Evolutionary conservation across 192 early-diverging fungal genomes (phyloP).

Genomic region (Haplosporangium gracile): DNA sequence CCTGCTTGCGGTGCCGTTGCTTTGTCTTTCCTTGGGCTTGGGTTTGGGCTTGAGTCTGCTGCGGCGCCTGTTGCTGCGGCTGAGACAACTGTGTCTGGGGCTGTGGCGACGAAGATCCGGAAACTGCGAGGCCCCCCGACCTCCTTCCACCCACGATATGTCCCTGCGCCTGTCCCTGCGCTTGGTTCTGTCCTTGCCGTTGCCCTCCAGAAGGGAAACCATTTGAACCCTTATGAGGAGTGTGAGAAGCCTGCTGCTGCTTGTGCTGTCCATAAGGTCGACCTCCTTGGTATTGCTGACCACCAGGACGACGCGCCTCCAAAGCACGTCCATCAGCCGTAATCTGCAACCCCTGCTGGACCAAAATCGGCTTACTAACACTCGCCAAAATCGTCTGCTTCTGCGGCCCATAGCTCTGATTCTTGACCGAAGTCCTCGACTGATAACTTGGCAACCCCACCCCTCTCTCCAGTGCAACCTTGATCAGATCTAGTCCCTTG

Average conservation of each 20-base stretch:
- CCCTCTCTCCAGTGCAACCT: slow-evolving; percentile 36
- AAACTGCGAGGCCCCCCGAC: neutral
- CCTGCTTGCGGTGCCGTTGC: slow-evolving; percentile 4
- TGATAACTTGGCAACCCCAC: slow-evolving; percentile 24
- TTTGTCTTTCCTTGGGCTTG: neutral
- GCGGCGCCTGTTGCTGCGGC: slow-evolving; percentile 13
- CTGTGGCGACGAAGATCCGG: neutral
- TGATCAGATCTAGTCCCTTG: slow-evolving; percentile 39
- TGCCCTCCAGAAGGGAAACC: neutral
- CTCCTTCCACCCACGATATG: neutral
- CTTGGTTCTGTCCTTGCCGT: neutral
- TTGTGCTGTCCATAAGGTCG: neutral
- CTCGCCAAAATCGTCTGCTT: slow-evolving; percentile 7
- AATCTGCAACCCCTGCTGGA: slow-evolving; percentile 9
- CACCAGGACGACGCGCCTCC: neutral
- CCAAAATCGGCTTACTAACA: slow-evolving; percentile 32
- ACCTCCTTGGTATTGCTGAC: neutral
- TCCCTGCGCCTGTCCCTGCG: neutral
- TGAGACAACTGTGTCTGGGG: slow-evolving; percentile 10
- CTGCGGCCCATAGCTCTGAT: neutral
- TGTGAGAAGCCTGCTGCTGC: neutral
- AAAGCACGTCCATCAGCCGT: slow-evolving; percentile 19
- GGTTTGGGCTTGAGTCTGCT: neutral
- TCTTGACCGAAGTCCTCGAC: neutral
- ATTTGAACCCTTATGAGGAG: neutral